These are phyloP conservation scores for Kazachstania bromeliacearum DNA, from an alignment of 805 yeast species.

Conservation along the genomic window DNA sequence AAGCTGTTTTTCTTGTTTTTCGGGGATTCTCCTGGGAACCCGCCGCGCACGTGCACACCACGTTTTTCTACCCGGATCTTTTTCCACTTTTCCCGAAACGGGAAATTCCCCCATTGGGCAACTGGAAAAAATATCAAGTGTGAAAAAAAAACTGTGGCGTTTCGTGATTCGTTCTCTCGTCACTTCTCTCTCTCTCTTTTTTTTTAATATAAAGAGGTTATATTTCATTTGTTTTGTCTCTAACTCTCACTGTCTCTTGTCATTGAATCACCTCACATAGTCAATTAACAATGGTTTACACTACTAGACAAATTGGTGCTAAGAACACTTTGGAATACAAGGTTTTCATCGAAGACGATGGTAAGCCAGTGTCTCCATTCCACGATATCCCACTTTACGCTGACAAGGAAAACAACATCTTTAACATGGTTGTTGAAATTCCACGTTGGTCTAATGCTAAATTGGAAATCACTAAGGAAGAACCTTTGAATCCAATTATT, in stretches of 20 bases:
- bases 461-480: slow-evolving; percentile 85
- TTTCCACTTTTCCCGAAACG: too few species aligned
- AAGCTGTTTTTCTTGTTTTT: slow-evolving; percentile 26
- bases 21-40: background rate
- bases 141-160: too few species aligned
- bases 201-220: too few species aligned
- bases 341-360: slow-evolving; percentile 85
- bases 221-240: too few species aligned
- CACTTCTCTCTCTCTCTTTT: too few species aligned
- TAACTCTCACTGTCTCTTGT: too few species aligned
- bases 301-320: slow-evolving; percentile 90
- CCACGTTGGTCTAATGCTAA: slow-evolving; percentile 99
- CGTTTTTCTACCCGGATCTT: background rate
- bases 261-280: too few species aligned
- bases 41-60: background rate
- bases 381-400: slow-evolving; percentile 91
- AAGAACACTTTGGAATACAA: slow-evolving; percentile 91
- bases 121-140: too few species aligned
- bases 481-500: slow-evolving; percentile 78
- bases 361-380: slow-evolving; percentile 91
- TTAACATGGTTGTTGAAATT: slow-evolving; percentile 90
- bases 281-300: slow-evolving; percentile 48
- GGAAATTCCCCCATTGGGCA: too few species aligned
- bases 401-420: slow-evolving; percentile 80
- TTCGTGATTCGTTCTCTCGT: too few species aligned